Evolutionary conservation across 192 early-diverging fungal genomes (phyloP), one percentile per base, ranked within the genome.

Genomic region (Piromyces sp.): DNA sequence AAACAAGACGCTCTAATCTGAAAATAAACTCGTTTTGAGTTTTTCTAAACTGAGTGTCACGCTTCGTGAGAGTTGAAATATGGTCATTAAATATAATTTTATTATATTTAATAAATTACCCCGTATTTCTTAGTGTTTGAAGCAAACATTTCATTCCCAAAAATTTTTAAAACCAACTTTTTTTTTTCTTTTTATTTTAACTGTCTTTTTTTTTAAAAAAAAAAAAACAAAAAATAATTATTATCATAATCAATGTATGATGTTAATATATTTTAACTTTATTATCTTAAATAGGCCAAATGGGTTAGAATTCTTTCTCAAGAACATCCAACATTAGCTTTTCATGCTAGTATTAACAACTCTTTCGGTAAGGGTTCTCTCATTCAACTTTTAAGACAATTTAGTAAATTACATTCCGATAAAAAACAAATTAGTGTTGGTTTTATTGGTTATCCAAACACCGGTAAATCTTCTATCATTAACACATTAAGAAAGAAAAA

Each of bases 381-480:
- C 84, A 99, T 99, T 84, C 95, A 98, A 83, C 92, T 99, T 30
- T 90, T 99, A n/a, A 93, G 98, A 81, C 98, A 99, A 87, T 99
- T 98, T 85, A 91, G 95, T 83, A 89, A 90, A 58, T 89, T 99
- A 83, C 98, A 99, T 85, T 90, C 94, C 40, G 97, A 99, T 83
- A 96, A 97, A 88, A 97, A 96, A 87, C 96, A 99, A 87, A 99
- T 99, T 84, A 96, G 95, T 81, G 95, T 99, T 29, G 98, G 98
- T 29, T 95, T 99, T 81, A 93, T 99, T 82, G 98, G 98, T n/a
- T 82, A 30, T 38, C 29, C 80, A 40, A 31, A 82, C 11, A 81
- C 58, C 15, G 80, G 81, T 29, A 82, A 83, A 86, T 94, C 93
- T 81, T 96, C 95, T 82, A 98, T 99, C 85, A 99, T 99, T 88